phyloP scores from a whole-genome alignment of 257 asterid genomes.

The Solanum tarijense region DNA sequence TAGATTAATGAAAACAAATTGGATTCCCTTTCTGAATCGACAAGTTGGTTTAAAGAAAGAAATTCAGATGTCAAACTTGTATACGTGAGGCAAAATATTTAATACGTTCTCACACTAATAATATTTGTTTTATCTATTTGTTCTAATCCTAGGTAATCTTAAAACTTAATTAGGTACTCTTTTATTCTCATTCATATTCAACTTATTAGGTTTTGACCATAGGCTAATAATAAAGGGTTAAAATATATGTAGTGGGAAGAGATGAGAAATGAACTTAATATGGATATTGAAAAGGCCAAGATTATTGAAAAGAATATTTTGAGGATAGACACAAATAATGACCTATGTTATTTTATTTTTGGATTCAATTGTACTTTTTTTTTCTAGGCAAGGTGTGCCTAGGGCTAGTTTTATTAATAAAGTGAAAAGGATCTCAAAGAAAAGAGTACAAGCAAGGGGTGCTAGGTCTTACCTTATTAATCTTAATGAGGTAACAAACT shows the following conservation, averaged over 20 bases:
- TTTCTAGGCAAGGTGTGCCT: no score
- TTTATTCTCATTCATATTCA: background rate
- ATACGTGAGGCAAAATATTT: background rate
- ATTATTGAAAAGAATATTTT: background rate
- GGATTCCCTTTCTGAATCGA: background rate
- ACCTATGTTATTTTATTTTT: background rate
- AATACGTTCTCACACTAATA: background rate
- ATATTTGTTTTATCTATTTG: background rate
- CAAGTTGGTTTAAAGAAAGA: background rate
- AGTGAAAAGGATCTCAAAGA: no score
- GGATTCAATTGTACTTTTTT: no score
- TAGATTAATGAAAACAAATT: background rate
- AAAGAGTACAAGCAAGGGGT: no score
- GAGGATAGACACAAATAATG: background rate
- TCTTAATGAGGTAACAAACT: no score
- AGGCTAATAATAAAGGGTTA: background rate
- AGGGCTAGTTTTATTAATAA: no score
- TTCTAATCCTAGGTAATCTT: background rate
- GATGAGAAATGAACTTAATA: background rate
- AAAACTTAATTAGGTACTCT: background rate
- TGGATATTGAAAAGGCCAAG: background rate
- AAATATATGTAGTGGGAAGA: background rate
- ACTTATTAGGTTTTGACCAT: background rate
- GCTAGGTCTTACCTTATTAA: no score
- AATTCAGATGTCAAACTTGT: background rate